These are phyloP conservation scores for Linnemannia elongata DNA, from an alignment of 192 early-diverging fungal genomes.

Conservation along the genomic window DNA sequence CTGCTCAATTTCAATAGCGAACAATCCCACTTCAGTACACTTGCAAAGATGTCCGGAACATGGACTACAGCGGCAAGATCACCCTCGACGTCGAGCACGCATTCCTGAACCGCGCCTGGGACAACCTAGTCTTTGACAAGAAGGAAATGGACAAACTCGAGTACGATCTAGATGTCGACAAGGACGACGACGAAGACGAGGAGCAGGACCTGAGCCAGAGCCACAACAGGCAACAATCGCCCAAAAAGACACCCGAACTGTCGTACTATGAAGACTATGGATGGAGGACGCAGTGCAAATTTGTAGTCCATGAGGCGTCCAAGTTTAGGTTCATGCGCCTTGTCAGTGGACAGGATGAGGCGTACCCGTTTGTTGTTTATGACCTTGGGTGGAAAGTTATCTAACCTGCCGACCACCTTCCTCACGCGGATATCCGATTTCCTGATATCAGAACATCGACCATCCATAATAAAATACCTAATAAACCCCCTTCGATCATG, in stretches of 20 bases:
- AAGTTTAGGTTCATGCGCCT: conserved; percentile 53
- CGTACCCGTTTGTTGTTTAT: conserved; percentile 49
- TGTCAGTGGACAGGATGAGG: conserved; percentile 45
- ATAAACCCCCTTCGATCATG: not conserved
- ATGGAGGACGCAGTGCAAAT: conserved; percentile 52
- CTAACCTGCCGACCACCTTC: conserved; percentile 14
- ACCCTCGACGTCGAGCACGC: conserved; percentile 13
- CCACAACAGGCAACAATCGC: not conserved
- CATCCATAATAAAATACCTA: not conserved
- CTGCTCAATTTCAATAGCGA: conserved; percentile 12
- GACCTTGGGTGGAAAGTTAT: conserved; percentile 55
- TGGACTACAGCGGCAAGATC: conserved; percentile 26
- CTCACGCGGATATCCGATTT: not conserved
- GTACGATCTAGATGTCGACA: not conserved
- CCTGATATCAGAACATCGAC: no score
- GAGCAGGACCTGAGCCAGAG: not conserved
- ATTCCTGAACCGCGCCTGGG: conserved; percentile 38
- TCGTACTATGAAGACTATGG: conserved; percentile 52
- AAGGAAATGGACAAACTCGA: conserved; percentile 22
- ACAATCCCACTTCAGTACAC: conserved; percentile 13
- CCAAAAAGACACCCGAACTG: conserved; percentile 3
- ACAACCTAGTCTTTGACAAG: conserved; percentile 31
- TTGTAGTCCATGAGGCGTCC: conserved; percentile 27
- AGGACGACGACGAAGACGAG: not conserved
- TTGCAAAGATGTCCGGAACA: conserved; percentile 47